Evolutionary conservation across 495 filamentous ascomycete species (phyloP).

Genomic region (Beverwykella pulmonaria): DNA sequence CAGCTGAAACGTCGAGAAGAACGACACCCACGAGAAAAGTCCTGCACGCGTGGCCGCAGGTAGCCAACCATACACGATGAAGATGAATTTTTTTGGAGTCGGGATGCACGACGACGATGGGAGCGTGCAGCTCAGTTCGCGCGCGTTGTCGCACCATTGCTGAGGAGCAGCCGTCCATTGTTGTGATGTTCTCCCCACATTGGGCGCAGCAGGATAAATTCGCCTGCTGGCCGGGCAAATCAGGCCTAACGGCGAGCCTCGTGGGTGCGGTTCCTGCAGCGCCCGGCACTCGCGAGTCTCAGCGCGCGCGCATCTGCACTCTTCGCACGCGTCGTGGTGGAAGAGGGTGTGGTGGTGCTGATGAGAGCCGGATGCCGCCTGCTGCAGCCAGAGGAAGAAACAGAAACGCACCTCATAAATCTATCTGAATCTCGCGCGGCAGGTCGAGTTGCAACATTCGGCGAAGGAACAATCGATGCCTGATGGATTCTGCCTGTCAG

Average conservation of each 20-base stretch:
- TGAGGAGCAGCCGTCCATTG: slow-evolving; percentile 5
- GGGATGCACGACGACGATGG: slow-evolving; percentile 1
- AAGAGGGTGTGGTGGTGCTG: not conserved
- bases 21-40: slow-evolving; percentile 1
- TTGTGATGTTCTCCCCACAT: slow-evolving; percentile 20
- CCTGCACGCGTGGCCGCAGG: not conserved
- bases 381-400: too few relatives aligned
- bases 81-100: not conserved
- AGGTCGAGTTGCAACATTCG: not conserved
- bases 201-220: slow-evolving; percentile 4
- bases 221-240: slow-evolving; percentile 29
- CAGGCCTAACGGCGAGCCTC: slow-evolving; percentile 19
- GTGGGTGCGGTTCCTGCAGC: slow-evolving; percentile 32
- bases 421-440: not conserved
- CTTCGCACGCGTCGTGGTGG: not conserved
- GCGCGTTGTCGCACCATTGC: slow-evolving; percentile 28
- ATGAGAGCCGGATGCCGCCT: not conserved
- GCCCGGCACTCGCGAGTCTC: not conserved
- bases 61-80: slow-evolving; percentile 16
- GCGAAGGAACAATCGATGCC: not conserved
- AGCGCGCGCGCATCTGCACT: not conserved
- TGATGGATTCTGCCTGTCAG: not conserved
- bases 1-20: not conserved
- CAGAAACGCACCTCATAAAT: slow-evolving; percentile 1
- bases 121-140: slow-evolving; percentile 22